Conservation (phyloP, 1,284 basidiomycete species). For the Puccinia novopanici region DNA sequence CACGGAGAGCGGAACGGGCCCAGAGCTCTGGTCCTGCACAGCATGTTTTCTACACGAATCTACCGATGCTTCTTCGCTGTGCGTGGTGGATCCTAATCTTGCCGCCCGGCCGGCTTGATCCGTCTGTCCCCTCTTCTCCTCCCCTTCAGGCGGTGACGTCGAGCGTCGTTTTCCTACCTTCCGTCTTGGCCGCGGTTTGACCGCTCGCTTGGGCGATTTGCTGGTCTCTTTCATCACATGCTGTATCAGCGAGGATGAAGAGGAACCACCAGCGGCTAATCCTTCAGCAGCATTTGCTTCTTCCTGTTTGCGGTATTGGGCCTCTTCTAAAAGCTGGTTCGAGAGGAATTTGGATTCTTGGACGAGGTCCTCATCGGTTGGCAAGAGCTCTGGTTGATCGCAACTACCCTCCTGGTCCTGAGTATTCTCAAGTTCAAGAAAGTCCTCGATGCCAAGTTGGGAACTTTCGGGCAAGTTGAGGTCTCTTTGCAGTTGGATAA, state of each 20-base stretch:
- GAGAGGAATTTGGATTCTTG: conserved; percentile 30
- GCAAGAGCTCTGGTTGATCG: background rate
- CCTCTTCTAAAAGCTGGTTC: conserved; percentile 15
- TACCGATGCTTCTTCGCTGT: background rate
- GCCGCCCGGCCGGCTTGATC: background rate
- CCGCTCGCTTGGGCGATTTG: background rate
- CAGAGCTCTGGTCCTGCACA: background rate
- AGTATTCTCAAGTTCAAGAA: conserved; percentile 14
- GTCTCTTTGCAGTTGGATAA: conserved; percentile 35
- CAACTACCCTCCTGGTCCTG: background rate
- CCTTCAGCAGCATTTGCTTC: background rate
- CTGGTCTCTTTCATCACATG: background rate
- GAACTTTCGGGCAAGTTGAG: background rate
- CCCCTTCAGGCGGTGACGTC: background rate
- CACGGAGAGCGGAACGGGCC: conserved; percentile 24
- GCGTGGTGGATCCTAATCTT: background rate
- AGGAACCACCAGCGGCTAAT: background rate
- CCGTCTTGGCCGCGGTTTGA: conserved; percentile 4
- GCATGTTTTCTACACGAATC: too few relatives aligned
- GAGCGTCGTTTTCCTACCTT: background rate
- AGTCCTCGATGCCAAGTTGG: conserved; percentile 27
- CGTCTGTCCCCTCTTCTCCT: background rate
- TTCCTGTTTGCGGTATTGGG: conserved; percentile 14
- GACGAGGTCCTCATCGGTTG: conserved; percentile 34
- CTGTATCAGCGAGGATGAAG: background rate